A percentile compares a stretch with the other conserved stretches of the same genome.
Evolutionary conservation across 257 asterid species (phyloP).

Genomic region (Hygrophila difformis): DNA sequence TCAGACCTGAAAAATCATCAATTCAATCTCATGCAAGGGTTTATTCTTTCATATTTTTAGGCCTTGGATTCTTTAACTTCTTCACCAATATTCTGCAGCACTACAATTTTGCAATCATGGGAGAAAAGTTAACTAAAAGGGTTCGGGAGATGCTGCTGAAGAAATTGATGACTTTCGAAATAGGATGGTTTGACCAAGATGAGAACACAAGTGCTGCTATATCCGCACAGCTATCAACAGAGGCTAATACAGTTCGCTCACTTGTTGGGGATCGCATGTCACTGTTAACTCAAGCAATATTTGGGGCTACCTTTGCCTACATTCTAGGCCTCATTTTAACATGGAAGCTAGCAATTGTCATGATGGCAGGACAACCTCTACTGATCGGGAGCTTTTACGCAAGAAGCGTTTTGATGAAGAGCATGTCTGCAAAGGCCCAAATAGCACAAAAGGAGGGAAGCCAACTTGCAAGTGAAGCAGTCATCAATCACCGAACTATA

Average conservation of each 20-base stretch:
- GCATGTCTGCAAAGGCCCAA: conserved; percentile 44
- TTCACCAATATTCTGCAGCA: conserved; percentile 46
- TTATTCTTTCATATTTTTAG: conserved; percentile 37
- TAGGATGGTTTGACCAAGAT: conserved; percentile 51
- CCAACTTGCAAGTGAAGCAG: conserved; percentile 63
- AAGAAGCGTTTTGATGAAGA: conserved; percentile 48
- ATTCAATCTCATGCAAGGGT: conserved; percentile 40
- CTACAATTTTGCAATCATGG: conserved; percentile 54
- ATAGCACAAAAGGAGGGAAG: conserved; percentile 57
- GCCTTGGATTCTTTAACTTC: conserved; percentile 53
- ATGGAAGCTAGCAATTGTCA: conserved; percentile 51
- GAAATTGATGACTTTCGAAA: conserved; percentile 44
- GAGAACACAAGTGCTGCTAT: conserved; percentile 52
- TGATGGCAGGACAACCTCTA: conserved; percentile 62
- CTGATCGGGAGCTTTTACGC: conserved; percentile 56
- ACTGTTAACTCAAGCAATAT: conserved; percentile 38
- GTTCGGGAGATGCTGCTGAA: conserved; percentile 35
- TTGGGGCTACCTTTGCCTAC: conserved; percentile 47
- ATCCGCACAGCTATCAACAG: conserved; percentile 44
- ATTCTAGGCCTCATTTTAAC: conserved; percentile 43
- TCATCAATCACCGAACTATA: conserved; percentile 51
- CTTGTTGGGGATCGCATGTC: conserved; percentile 62
- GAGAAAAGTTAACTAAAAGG: conserved; percentile 47
- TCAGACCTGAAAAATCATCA: conserved; percentile 34
- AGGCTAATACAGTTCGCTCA: conserved; percentile 51